Percentiles rank a stretch among this genome's conserved stretches.
These are phyloP conservation scores for Cicer arietinum DNA, from an alignment of 306 rosid genomes.

Conservation along the genomic window DNA sequence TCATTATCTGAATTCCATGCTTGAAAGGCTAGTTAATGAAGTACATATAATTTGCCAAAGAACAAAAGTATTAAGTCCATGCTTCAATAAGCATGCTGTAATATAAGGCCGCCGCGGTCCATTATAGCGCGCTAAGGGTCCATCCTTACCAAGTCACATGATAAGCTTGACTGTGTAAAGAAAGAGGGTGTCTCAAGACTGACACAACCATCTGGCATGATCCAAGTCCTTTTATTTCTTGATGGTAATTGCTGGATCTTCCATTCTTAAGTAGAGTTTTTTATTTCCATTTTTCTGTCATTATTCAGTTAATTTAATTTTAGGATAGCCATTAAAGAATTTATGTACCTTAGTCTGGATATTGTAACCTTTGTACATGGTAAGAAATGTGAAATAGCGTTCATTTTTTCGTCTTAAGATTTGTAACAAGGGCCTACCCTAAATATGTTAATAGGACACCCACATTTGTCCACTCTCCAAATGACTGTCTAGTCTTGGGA, in stretches of 20 bases:
- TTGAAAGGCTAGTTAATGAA: constrained; percentile 30
- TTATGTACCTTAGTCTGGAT: too few species aligned
- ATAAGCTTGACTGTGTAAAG: constrained; percentile 4
- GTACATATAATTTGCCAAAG: constrained; percentile 9
- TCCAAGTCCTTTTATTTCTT: too few species aligned
- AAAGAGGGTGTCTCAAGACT: background rate
- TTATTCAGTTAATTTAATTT: too few species aligned
- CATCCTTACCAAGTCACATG: background rate
- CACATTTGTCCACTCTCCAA: background rate
- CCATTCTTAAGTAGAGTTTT: too few species aligned
- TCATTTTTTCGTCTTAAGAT: background rate
- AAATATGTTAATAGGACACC: background rate
- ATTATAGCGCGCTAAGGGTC: background rate
- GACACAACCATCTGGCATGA: background rate
- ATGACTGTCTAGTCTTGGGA: background rate
- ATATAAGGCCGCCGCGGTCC: background rate
- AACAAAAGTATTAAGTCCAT: background rate
- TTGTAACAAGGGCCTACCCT: background rate
- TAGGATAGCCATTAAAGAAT: too few species aligned
- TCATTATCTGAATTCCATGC: constrained; percentile 10
- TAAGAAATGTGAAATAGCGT: constrained; percentile 12
- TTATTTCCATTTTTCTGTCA: too few species aligned
- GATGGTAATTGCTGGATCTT: too few species aligned
- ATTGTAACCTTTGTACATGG: background rate
- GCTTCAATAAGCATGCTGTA: constrained; percentile 27